phyloP scores from a whole-genome alignment of 2,329 filamentous ascomycete genomes.

The Trichothecium roseum region DNA sequence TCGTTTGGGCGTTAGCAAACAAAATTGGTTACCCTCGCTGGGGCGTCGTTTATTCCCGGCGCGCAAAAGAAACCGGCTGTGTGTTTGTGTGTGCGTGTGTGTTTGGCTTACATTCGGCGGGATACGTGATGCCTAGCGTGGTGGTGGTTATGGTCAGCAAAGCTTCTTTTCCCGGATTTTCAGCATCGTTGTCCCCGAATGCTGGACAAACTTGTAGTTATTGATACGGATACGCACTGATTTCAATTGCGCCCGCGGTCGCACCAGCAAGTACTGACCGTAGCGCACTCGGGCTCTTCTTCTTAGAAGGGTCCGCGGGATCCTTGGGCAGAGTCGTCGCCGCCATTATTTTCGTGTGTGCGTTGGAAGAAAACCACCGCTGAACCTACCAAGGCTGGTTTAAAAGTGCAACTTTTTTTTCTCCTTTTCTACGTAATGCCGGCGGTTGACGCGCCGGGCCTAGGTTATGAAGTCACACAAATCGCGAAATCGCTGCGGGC shows the following conservation, averaged over 20 bases:
- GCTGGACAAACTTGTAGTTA: not conserved
- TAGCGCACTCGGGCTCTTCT: constrained; percentile 60
- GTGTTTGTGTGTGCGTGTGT: too few species aligned
- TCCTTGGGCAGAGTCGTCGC: constrained; percentile 14
- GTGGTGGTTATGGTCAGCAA: constrained; percentile 1
- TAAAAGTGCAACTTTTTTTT: too few species aligned
- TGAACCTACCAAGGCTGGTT: too few species aligned
- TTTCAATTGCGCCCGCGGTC: constrained; percentile 90
- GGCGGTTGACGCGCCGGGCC: too few species aligned
- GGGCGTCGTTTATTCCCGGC: not conserved
- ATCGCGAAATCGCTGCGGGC: too few species aligned
- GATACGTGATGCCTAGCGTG: constrained; percentile 70
- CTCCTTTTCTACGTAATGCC: too few species aligned
- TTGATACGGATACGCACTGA: constrained; percentile 47
- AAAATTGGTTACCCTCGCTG: too few species aligned
- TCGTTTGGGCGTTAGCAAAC: constrained; percentile 6
- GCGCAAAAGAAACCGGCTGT: too few species aligned
- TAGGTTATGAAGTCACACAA: too few species aligned
- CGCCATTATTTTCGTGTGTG: constrained; percentile 11
- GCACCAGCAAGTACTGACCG: constrained; percentile 88
- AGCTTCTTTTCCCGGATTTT: too few species aligned
- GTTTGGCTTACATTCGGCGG: constrained; percentile 73
- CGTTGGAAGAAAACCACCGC: too few species aligned
- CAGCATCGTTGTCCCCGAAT: too few species aligned
- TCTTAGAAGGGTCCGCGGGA: constrained; percentile 15